Percentiles rank a stretch among this genome's conserved stretches.
These are phyloP conservation scores for Candida sanyaensis DNA, from an alignment of 1,139 yeast genomes.

Conservation along the genomic window DNA sequence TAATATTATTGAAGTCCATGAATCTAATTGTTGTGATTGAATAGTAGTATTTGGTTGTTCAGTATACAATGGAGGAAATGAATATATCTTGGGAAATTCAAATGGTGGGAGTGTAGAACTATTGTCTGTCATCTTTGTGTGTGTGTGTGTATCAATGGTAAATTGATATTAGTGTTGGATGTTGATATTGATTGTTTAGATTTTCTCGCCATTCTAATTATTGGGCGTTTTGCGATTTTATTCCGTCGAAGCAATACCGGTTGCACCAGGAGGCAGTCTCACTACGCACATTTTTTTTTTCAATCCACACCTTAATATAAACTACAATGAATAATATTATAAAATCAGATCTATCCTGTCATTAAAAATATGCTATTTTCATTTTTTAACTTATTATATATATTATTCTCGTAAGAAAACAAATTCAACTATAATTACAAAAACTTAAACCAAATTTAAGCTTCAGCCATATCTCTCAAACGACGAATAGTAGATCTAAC, in stretches of 20 bases:
- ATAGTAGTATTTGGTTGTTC: constrained; percentile 84
- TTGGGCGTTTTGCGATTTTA: background rate
- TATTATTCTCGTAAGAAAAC: background rate
- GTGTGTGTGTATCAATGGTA: constrained; percentile 2
- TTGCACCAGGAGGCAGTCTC: too few species aligned
- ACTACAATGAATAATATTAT: background rate
- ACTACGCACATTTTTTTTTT: too few species aligned
- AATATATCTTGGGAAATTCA: constrained; percentile 70
- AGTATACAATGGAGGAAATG: constrained; percentile 92
- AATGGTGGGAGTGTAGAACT: constrained; percentile 12
- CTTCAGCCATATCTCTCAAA: constrained; percentile 99
- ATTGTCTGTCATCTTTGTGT: background rate
- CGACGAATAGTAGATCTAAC: constrained; percentile 99
- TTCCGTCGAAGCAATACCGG: too few species aligned
- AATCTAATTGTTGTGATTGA: constrained; percentile 66
- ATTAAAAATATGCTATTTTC: constrained; percentile 1
- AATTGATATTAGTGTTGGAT: background rate
- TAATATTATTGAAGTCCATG: constrained; percentile 45
- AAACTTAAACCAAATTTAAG: constrained; percentile 47
- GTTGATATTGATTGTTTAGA: background rate
- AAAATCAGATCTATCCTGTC: background rate
- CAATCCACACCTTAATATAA: background rate
- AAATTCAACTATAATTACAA: constrained; percentile 12
- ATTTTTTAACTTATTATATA: background rate
- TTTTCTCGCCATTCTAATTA: background rate